phyloP scores from a whole-genome alignment of 2,329 filamentous ascomycete genomes.

The Fusarium penzigii region DNA sequence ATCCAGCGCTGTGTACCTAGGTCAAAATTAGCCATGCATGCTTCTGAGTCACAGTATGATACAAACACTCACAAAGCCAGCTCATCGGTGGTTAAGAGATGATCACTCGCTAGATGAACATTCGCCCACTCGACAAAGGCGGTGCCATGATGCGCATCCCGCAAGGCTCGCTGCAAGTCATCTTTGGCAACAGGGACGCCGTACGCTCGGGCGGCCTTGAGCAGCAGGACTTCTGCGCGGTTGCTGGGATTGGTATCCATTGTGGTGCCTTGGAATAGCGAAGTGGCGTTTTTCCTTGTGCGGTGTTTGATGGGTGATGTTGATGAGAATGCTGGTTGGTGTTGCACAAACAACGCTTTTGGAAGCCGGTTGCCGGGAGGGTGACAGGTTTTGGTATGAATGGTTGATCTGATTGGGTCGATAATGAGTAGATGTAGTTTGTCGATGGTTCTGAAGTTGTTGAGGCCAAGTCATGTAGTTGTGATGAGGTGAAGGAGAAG shows the following conservation, averaged over 20 bases:
- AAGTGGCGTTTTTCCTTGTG: conserved; percentile 33
- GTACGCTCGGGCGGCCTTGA: conserved; percentile 35
- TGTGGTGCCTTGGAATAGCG: conserved; percentile 33
- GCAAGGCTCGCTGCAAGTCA: conserved; percentile 39
- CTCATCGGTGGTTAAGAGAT: conserved; percentile 56
- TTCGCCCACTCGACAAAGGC: conserved; percentile 50
- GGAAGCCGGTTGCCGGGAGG: background rate
- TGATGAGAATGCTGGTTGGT: background rate
- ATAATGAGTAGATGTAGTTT: too few species aligned
- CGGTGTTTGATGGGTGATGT: background rate
- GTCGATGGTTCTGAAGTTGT: background rate
- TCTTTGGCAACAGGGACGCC: conserved; percentile 36
- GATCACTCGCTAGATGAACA: conserved; percentile 50
- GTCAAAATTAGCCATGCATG: conserved; percentile 10
- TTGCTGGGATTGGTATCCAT: conserved; percentile 32
- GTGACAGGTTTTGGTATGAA: background rate
- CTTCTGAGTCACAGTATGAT: conserved; percentile 7
- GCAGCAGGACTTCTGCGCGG: conserved; percentile 35
- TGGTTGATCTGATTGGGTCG: too few species aligned
- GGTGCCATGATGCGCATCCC: conserved; percentile 36
- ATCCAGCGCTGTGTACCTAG: conserved; percentile 52
- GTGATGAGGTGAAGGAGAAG: background rate
- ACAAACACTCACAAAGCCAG: conserved; percentile 47
- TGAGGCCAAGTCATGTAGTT: background rate
- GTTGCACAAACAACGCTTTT: conserved; percentile 24